Conservation (phyloP, 2,329 filamentous ascomycete species). For the Xylariomycetidae sp. region DNA sequence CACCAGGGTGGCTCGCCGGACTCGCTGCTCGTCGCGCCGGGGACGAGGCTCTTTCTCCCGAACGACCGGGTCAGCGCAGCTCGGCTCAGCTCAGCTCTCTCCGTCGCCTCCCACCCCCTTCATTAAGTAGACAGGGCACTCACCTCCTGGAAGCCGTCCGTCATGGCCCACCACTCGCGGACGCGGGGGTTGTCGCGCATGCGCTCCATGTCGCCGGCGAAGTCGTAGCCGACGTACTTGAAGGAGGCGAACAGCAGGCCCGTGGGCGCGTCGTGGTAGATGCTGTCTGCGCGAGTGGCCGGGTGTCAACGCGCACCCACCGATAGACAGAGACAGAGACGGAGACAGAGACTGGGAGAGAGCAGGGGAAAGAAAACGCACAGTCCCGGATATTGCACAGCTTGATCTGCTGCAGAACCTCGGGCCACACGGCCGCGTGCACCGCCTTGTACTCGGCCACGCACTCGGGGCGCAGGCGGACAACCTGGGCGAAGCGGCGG, state of each 20-base stretch:
- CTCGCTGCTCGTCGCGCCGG: slow-evolving; percentile 52
- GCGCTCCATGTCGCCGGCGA: slow-evolving; percentile 65
- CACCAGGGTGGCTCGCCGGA: slow-evolving; percentile 61
- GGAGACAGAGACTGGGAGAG: not conserved
- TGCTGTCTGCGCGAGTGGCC: slow-evolving; percentile 50
- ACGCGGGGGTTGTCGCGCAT: slow-evolving; percentile 70
- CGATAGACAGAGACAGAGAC: not conserved
- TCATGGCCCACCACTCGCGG: slow-evolving; percentile 75
- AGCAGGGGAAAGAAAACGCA: slow-evolving; percentile 29
- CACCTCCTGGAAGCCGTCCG: slow-evolving; percentile 66
- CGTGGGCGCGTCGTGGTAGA: slow-evolving; percentile 60
- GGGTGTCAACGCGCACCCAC: not conserved
- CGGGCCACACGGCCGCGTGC: slow-evolving; percentile 70
- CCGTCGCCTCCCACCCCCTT: too few species aligned
- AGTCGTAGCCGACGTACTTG: slow-evolving; percentile 72
- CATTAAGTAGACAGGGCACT: not conserved
- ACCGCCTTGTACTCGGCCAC: slow-evolving; percentile 66
- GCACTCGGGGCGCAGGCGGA: slow-evolving; percentile 62
- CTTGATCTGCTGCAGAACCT: slow-evolving; percentile 69
- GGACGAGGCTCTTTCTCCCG: slow-evolving; percentile 46
- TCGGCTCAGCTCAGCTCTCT: too few species aligned
- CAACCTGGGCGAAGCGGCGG: slow-evolving; percentile 62
- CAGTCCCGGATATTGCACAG: slow-evolving; percentile 70
- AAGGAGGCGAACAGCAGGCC: slow-evolving; percentile 67
- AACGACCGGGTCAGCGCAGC: too few species aligned